Base-by-base conservation (phyloP, 1,284 basidiomycete species). In the Bjerkandera adusta region DNA sequence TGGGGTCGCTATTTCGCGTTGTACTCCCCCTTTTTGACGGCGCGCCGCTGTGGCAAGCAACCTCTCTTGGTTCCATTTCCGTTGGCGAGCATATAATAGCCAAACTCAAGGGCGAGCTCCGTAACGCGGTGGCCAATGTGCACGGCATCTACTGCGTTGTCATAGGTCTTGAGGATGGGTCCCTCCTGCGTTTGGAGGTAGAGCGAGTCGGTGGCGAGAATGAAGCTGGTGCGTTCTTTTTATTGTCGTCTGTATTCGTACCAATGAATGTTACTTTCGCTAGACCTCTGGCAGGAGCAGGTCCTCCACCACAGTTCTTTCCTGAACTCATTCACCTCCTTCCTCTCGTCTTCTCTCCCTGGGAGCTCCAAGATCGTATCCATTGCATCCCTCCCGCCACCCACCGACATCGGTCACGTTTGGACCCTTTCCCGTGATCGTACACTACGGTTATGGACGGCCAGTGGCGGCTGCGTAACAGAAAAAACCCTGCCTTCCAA, bases 381-480 rank as follows among this genome's bases (percentile, higher is more conserved):
- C 33, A 69, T 87, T 24, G 75, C 84, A 4, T 80, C 79, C 40
- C 75, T 82, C 60, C 78, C 82, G 25, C 81, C 81, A 65, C 85
- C 88, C 12, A 85, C 84, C 32, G 82, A 89, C 57, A 72, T 85
- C 48, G 76, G 75, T 10, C 74, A 88, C 51, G 68, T 86, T 16
- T 95, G 91, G 79, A 86, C 92, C 1, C 75, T 97, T 39, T 92
- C 92, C n/a, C 76, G 92, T 47, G 92, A 97, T 68, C 79, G 86
- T 47, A 86, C 85, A 45, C 71, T 97, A 36, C 78, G 92, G 39
- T 74, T 89, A 34, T 97, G 93, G 92, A 84, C 81, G 52, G 71
- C 78, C 33, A 78, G 81, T 57, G 72, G 79, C 41, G 84, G 85
- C 22, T 89, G 86, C 61, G 73, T 85, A 20, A 74, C 80, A 26